Evolutionary conservation across 2,329 filamentous ascomycete genomes (phyloP), one percentile per base, ranked within the genome.

Genomic region (Passalora sequoiae): DNA sequence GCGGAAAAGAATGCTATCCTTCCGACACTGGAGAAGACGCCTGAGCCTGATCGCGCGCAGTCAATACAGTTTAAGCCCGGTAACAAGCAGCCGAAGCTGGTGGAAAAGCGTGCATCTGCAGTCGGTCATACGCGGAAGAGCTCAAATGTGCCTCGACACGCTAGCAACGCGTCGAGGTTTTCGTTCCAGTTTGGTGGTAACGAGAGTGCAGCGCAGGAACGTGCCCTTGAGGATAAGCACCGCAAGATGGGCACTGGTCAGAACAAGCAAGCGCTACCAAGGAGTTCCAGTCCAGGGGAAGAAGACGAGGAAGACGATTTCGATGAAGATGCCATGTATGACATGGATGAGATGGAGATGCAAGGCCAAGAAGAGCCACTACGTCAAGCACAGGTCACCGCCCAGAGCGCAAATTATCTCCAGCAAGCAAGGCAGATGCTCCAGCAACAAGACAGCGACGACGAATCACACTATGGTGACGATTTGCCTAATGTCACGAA

Each of bases 181-280:
- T 89, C 85, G 56, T 91, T 91, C 57, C 85, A 89, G 57, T 86
- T 89, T 72, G 77, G 81, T 12, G 33, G 33, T n/a, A 78, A 78
- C 4, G 83, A 83, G 10, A 80, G 77, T 4, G 70, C 74, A 4
- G 69, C 71, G 0, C 77, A 83, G 56, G 80, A 83, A 62, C 83
- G 81, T 62, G 62, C 84, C 27, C 68, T 89, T 29, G 86, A 88
- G 61, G 86, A 87, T 54, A 76, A 80, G 36, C 84, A 88, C 33
- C 54, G 60, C 7, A 53, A 52, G 19, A 49, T 59, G 17, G 40
- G 32, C 7, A 51, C 33, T 13, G 40, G 46, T 17, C 46, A 50
- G 21, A 41, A 50, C n/a, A 36, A 48, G 1, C 38, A 45, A n/a
- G 33, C 42, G 10, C 21, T 41, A 1, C 28, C 49, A 6, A 36